A percentile compares a stretch with the other conserved stretches of the same genome.
phyloP scores from a whole-genome alignment of 139 green algal species.

The Spirogloea muscicola region DNA sequence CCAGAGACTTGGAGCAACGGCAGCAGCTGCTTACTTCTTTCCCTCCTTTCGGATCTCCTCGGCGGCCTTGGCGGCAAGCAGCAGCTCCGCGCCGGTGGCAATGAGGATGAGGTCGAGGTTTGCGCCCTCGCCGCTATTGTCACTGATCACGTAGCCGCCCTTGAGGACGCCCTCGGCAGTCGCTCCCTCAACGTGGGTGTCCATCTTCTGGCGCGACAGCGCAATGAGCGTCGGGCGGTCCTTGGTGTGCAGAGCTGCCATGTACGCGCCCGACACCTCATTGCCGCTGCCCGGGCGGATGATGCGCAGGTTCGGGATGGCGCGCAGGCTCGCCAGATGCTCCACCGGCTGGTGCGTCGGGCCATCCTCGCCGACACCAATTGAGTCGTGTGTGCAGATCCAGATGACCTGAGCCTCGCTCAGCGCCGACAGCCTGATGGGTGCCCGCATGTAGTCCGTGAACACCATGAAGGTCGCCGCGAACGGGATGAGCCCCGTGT shows the following conservation, averaged over 20 bases:
- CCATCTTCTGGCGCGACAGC: conserved; percentile 93
- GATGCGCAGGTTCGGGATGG: conserved; percentile 97
- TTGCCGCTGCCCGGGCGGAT: conserved; percentile 89
- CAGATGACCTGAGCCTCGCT: conserved; percentile 79
- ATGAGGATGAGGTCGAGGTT: conserved; percentile 88
- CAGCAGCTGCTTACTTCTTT: conserved; percentile 38
- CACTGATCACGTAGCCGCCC: conserved; percentile 85
- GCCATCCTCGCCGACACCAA: conserved; percentile 98
- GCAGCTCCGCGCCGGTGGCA: conserved; percentile 88
- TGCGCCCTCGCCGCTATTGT: conserved; percentile 9
- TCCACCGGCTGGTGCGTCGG: conserved; percentile 96
- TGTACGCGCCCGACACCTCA: conserved; percentile 91
- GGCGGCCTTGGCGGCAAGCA: conserved; percentile 76
- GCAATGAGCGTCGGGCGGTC: conserved; percentile 74
- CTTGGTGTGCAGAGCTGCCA: conserved; percentile 66
- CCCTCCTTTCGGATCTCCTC: conserved; percentile 77
- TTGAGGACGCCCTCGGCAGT: conserved; percentile 70
- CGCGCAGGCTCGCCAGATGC: conserved; percentile 94
- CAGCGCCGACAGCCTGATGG: conserved; percentile 92
- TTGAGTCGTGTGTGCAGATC: conserved; percentile 99
- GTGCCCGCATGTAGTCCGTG: conserved; percentile 97
- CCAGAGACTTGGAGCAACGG: too few relatives aligned
- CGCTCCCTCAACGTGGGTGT: conserved; percentile 74
- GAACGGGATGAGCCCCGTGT: conserved; percentile 87
- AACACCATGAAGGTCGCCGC: conserved; percentile 99